Conservation (phyloP, 768 basidiomycete genomes). For the Amanita brunnescens region DNA sequence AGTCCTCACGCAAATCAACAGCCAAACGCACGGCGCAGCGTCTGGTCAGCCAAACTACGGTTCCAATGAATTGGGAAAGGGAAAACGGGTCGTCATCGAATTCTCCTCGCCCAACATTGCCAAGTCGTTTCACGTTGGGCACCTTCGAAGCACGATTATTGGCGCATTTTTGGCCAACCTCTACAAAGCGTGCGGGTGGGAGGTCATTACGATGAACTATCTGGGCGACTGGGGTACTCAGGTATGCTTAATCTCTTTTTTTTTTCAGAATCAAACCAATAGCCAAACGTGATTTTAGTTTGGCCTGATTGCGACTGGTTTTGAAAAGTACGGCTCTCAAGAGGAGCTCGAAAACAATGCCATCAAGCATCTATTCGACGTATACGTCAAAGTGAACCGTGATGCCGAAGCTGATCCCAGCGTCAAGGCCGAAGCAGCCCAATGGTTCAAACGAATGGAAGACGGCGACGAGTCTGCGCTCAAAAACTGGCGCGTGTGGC, state of each 20-base stretch:
- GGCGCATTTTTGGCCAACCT: constrained; percentile 90
- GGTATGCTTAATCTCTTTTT: constrained; percentile 33
- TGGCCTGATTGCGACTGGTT: constrained; percentile 85
- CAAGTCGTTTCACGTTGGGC: constrained; percentile 97
- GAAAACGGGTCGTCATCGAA: constrained; percentile 82
- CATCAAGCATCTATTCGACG: constrained; percentile 89
- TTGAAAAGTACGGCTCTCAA: constrained; percentile 83
- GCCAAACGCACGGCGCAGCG: constrained; percentile 54
- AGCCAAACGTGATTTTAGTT: constrained; percentile 34
- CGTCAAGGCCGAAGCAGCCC: constrained; percentile 69
- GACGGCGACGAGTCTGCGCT: constrained; percentile 83
- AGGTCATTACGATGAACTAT: constrained; percentile 88
- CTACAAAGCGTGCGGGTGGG: constrained; percentile 90
- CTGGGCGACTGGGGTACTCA: constrained; percentile 99
- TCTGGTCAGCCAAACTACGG: constrained; percentile 69
- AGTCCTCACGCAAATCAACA: constrained; percentile 66
- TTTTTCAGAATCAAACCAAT: neutral
- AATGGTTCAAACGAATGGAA: constrained; percentile 93
- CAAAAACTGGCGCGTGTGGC: constrained; percentile 87
- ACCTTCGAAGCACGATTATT: constrained; percentile 96
- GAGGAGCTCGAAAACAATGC: constrained; percentile 79
- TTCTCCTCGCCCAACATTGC: constrained; percentile 98
- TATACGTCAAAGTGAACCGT: constrained; percentile 91
- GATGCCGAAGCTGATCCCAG: constrained; percentile 67
- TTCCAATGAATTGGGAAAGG: constrained; percentile 64